Percentiles rank a stretch among this genome's conserved stretches.
Conservation (phyloP, 2,329 filamentous ascomycete genomes). For the Monilinia fructicola region DNA sequence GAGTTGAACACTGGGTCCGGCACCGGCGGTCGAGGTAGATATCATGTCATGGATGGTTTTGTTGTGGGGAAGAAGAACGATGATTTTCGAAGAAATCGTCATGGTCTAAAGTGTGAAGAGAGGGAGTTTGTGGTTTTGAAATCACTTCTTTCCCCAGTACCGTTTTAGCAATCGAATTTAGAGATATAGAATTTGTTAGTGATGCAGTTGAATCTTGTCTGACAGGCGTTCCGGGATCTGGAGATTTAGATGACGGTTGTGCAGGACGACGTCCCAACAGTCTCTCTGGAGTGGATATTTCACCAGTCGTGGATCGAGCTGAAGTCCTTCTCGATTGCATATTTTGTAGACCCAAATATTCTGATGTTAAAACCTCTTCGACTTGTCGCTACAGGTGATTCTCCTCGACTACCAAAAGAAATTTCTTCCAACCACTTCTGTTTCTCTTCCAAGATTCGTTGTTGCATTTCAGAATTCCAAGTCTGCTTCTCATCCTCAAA, state of each 20-base stretch:
- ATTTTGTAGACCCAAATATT: slow-evolving; percentile 43
- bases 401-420: slow-evolving; percentile 36
- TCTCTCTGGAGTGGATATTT: slow-evolving; percentile 30
- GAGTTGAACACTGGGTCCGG: slow-evolving; percentile 89
- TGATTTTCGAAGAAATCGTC: slow-evolving; percentile 52
- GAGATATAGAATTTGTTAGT: slow-evolving; percentile 22
- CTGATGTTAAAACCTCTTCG: slow-evolving; percentile 39
- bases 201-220: slow-evolving; percentile 39
- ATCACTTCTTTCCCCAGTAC: slow-evolving; percentile 24
- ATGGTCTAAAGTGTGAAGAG: slow-evolving; percentile 42
- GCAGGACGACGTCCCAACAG: slow-evolving; percentile 32
- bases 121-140: slow-evolving; percentile 29
- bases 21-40: slow-evolving; percentile 83
- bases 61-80: slow-evolving; percentile 60
- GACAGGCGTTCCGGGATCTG: slow-evolving; percentile 37
- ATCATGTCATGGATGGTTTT: slow-evolving; percentile 79
- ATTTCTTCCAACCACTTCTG: slow-evolving; percentile 55
- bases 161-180: slow-evolving; percentile 27
- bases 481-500: slow-evolving; percentile 59
- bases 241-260: slow-evolving; percentile 33
- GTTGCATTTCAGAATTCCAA: slow-evolving; percentile 56
- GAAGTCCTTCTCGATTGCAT: slow-evolving; percentile 38
- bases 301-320: slow-evolving; percentile 37
- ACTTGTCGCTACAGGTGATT: slow-evolving; percentile 39
- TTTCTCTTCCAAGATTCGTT: slow-evolving; percentile 65